These are phyloP conservation scores for Phylloporus rhodoxanthus DNA, from an alignment of 768 basidiomycete species.

Conservation along the genomic window DNA sequence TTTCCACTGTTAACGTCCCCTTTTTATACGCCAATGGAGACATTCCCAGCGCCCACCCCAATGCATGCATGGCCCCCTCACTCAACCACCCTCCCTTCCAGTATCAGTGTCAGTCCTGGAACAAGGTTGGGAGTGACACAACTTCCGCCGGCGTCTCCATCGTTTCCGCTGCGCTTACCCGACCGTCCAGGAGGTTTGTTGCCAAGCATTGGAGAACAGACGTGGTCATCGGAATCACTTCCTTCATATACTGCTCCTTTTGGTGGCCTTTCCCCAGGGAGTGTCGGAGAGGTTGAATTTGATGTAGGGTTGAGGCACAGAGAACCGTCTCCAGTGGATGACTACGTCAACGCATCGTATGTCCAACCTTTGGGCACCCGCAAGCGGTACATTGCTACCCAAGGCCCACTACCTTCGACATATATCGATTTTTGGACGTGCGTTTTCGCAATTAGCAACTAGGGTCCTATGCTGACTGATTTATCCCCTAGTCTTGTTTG, in stretches of 20 bases:
- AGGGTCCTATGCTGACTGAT: slow-evolving; percentile 3
- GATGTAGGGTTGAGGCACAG: slow-evolving; percentile 4
- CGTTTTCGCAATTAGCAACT: slow-evolving; percentile 29
- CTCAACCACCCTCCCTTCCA: slow-evolving; percentile 1
- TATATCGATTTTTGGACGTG: slow-evolving; percentile 93
- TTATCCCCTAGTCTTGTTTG: slow-evolving; percentile 60
- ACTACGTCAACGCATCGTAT: slow-evolving; percentile 94
- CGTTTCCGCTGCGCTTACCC: slow-evolving; percentile 18
- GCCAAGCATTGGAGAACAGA: slow-evolving; percentile 15
- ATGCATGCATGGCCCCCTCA: slow-evolving; percentile 8
- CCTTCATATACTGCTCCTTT: slow-evolving; percentile 1
- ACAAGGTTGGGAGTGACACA: slow-evolving; percentile 7
- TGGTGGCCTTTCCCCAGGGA: neutral
- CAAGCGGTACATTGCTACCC: slow-evolving; percentile 89
- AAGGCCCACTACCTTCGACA: slow-evolving; percentile 87
- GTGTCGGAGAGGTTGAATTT: neutral
- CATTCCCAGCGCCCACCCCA: slow-evolving; percentile 10
- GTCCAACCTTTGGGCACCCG: slow-evolving; percentile 81
- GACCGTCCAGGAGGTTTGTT: slow-evolving; percentile 7
- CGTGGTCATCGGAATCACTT: neutral
- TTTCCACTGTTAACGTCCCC: slow-evolving; percentile 19
- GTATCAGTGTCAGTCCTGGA: neutral
- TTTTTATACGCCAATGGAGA: slow-evolving; percentile 27
- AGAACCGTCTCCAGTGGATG: slow-evolving; percentile 49
- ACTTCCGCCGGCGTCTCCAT: slow-evolving; percentile 1